Base-by-base conservation (phyloP, 2,329 filamentous ascomycete genomes). In the Nigrospora sphaerica region DNA sequence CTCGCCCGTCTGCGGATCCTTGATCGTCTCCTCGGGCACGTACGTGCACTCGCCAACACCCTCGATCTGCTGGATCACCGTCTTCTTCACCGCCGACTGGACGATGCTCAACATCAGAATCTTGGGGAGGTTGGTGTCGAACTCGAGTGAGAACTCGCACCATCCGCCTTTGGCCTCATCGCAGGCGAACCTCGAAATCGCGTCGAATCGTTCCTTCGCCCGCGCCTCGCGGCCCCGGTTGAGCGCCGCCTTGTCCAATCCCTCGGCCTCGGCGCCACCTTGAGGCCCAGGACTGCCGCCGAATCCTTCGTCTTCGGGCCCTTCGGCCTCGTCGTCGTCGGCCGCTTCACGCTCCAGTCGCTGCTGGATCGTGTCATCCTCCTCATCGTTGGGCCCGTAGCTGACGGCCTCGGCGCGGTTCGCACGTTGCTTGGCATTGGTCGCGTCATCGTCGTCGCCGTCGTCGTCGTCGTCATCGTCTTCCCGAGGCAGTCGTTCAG, bases 311-410 rank as follows among this genome's bases (percentile, higher is more conserved):
- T 74, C 74, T 54, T 77, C 75, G 33, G 71, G 61, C 68, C 85
- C 81, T 33, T 81, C 74, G 42, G 80, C 77, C 3, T 76, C 76
- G 17, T 81, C 80, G 18, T 85, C 81, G 18, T 72, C 67, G 3
- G 74, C 73, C 3, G 72, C 75, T 44, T 83, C 81, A 32, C 71
- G 73, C 46, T 80, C 77, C 58, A 85, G 77, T 47, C 78, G 75
- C 44, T 73, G 71, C 56, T 85, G 83, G 46, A 95, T 81, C 33
- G 78, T 83, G 54, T 88, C 80, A 59, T 97, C 93, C 4, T 92
- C 92, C 6, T 95, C 91, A 60, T 97, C 93, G 40, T 95, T 95
- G 32, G 85, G 88, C 35, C 89, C 92, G 56, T 96, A 97, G 13
- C 89, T 93, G 3, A 92, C 83, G 31, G 85, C 87, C 65, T 95